Evolutionary conservation across 495 filamentous ascomycete species (phyloP).

Genomic region (Delitschia confertaspora): DNA sequence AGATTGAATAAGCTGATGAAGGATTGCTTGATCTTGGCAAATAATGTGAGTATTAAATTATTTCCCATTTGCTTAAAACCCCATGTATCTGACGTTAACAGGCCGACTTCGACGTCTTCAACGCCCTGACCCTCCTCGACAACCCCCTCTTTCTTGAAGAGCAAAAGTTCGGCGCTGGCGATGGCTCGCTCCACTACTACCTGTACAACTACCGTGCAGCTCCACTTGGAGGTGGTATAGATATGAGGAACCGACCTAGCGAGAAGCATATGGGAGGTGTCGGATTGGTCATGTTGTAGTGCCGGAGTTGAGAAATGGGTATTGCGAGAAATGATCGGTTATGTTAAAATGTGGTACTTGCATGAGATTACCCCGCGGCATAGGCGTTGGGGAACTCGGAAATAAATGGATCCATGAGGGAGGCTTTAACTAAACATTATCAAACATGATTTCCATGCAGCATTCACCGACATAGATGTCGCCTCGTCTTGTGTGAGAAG

Average conservation of each 20-base stretch:
- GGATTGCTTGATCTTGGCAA: slow-evolving; percentile 82
- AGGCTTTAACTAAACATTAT: too few species aligned
- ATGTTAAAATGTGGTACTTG: too few species aligned
- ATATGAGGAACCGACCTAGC: slow-evolving; percentile 65
- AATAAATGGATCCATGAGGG: too few species aligned
- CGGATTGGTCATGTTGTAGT: slow-evolving; percentile 74
- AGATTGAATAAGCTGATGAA: slow-evolving; percentile 69
- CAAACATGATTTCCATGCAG: too few species aligned
- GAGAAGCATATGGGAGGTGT: slow-evolving; percentile 70
- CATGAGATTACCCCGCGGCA: too few species aligned
- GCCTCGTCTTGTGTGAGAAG: too few species aligned
- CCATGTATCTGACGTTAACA: slow-evolving; percentile 22
- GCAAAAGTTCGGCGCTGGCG: slow-evolving; percentile 87
- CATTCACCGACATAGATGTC: too few species aligned
- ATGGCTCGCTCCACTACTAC: slow-evolving; percentile 92
- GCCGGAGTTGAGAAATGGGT: background rate
- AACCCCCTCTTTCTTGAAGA: slow-evolving; percentile 87
- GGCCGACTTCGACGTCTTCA: slow-evolving; percentile 90
- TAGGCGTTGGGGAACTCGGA: too few species aligned
- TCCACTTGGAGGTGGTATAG: slow-evolving; percentile 72
- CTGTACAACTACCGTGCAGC: slow-evolving; percentile 90
- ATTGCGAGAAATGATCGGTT: too few species aligned
- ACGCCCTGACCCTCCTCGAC: slow-evolving; percentile 84
- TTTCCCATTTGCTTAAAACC: background rate
- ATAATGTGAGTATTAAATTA: slow-evolving; percentile 45